A percentile compares a stretch with the other conserved stretches of the same genome.
Conservation (phyloP, 768 basidiomycete genomes). For the Rhizopogon vinicolor region DNA sequence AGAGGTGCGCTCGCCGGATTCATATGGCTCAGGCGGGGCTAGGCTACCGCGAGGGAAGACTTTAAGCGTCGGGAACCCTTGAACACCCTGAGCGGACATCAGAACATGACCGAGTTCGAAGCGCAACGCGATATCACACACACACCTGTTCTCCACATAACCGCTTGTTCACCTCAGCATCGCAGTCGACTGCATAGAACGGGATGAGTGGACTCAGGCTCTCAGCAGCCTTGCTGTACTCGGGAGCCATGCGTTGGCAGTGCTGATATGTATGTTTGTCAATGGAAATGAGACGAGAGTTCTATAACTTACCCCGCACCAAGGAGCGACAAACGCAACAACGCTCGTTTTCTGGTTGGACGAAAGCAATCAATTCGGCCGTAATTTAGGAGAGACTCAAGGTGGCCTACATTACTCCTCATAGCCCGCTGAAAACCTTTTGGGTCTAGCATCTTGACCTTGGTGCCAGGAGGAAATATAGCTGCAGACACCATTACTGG, state of each 20-base stretch:
- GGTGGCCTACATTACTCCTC: constrained; percentile 63
- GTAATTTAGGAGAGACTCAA: not conserved
- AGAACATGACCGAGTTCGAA: not conserved
- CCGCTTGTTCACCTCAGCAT: constrained; percentile 72
- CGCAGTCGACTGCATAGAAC: constrained; percentile 92
- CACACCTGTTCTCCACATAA: constrained; percentile 76
- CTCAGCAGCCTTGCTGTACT: constrained; percentile 77
- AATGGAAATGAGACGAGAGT: not conserved
- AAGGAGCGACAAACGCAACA: constrained; percentile 92
- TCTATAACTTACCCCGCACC: constrained; percentile 69
- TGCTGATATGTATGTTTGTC: constrained; percentile 43
- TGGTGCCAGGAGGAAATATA: constrained; percentile 44
- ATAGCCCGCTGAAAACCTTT: constrained; percentile 68
- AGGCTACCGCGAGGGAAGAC: constrained; percentile 77
- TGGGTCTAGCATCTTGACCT: constrained; percentile 70
- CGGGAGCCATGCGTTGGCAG: constrained; percentile 81
- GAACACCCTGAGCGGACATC: constrained; percentile 45
- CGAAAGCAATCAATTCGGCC: not conserved
- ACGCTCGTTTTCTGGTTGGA: constrained; percentile 58
- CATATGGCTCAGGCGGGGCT: constrained; percentile 58
- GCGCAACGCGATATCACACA: not conserved
- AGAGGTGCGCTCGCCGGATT: constrained; percentile 65
- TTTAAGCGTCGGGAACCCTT: constrained; percentile 95
- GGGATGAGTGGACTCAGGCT: constrained; percentile 80
- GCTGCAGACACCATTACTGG: constrained; percentile 39